phyloP scores from a whole-genome alignment of 805 yeast genomes.

The Candida argentea region DNA sequence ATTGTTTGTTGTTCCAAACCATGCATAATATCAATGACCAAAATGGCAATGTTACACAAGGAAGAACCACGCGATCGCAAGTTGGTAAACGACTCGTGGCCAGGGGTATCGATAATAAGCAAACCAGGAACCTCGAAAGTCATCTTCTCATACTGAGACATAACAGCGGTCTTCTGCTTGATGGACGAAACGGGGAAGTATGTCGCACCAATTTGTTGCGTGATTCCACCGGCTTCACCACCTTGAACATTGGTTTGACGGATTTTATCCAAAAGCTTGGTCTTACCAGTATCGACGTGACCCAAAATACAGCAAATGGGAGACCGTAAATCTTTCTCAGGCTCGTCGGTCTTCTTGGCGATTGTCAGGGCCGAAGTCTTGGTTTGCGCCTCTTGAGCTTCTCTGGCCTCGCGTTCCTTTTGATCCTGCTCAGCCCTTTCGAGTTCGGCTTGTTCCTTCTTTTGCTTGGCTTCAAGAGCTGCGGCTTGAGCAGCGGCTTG shows the following conservation, averaged over 20 bases:
- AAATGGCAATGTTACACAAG: slow-evolving; percentile 95
- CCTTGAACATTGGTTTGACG: slow-evolving; percentile 99
- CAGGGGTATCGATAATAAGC: slow-evolving; percentile 96
- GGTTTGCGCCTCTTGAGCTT: slow-evolving; percentile 4
- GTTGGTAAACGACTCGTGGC: slow-evolving; percentile 98
- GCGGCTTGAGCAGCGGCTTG: slow-evolving; percentile 16
- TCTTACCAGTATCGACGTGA: slow-evolving; percentile 99
- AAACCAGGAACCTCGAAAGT: slow-evolving; percentile 94
- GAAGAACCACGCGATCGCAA: slow-evolving; percentile 98
- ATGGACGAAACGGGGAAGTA: slow-evolving; percentile 96
- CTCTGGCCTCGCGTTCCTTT: slow-evolving; percentile 19
- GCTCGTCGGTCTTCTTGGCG: slow-evolving; percentile 5
- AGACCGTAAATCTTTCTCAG: slow-evolving; percentile 69
- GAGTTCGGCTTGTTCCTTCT: no score
- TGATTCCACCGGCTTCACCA: slow-evolving; percentile 99
- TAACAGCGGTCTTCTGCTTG: slow-evolving; percentile 80
- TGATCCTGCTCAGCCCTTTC: slow-evolving; percentile 21
- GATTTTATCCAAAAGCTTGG: slow-evolving; percentile 90
- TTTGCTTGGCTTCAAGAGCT: slow-evolving; percentile 14
- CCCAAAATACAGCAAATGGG: slow-evolving; percentile 99
- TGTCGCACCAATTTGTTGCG: slow-evolving; percentile 99
- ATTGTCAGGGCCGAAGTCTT: slow-evolving; percentile 5
- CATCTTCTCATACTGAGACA: slow-evolving; percentile 78
- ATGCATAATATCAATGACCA: slow-evolving; percentile 98
- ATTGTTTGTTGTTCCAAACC: slow-evolving; percentile 97